Evolutionary conservation across 257 asterid genomes (phyloP).

Genomic region (Penstemon davidsonii): DNA sequence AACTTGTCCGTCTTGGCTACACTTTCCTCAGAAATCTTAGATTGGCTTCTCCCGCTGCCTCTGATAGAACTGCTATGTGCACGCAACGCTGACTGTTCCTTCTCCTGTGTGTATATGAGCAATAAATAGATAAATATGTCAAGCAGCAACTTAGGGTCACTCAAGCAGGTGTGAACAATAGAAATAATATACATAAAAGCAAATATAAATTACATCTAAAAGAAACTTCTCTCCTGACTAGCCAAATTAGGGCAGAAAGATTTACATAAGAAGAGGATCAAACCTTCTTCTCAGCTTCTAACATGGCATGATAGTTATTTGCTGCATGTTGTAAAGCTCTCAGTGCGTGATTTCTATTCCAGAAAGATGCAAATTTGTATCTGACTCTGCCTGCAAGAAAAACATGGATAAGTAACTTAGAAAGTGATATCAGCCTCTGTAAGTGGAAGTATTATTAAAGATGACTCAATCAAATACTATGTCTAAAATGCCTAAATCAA

Average conservation of each 20-base stretch:
- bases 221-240: conserved; percentile 4
- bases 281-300: conserved; percentile 94
- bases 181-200: background rate
- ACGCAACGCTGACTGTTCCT: conserved; percentile 58
- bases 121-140: conserved; percentile 23
- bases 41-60: conserved; percentile 40
- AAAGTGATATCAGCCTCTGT: conserved; percentile 9
- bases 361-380: conserved; percentile 95
- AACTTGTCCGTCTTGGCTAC: conserved; percentile 41
- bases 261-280: conserved; percentile 23
- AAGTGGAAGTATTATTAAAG: conserved; percentile 6
- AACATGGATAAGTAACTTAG: conserved; percentile 21
- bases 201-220: background rate
- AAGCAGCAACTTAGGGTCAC: conserved; percentile 23
- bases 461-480: conserved; percentile 21
- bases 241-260: conserved; percentile 21
- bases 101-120: conserved; percentile 42
- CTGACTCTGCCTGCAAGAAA: conserved; percentile 81
- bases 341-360: conserved; percentile 88
- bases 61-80: conserved; percentile 63
- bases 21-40: conserved; percentile 49
- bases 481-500: background rate
- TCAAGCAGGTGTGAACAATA: conserved; percentile 7
- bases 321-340: conserved; percentile 65
- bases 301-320: conserved; percentile 53